Percentiles rank a stretch among this genome's conserved stretches.
These are phyloP conservation scores for Dictyostelium firmibasis DNA, from an alignment of 78 protist species.

Conservation along the genomic window DNA sequence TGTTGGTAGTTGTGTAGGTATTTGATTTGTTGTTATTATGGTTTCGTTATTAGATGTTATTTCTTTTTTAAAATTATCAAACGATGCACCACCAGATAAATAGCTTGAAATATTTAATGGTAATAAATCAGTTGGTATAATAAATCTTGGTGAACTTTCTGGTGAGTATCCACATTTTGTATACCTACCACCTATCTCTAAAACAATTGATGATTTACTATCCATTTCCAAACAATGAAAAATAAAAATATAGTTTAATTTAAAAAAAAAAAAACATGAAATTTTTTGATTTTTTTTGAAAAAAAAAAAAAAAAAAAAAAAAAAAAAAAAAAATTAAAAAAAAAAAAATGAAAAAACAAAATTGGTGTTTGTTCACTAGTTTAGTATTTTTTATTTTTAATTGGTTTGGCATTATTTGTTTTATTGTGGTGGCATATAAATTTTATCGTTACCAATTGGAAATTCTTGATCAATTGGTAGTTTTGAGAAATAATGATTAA, in stretches of 20 bases:
- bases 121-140: conserved; percentile 29
- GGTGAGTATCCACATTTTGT: conserved; percentile 66
- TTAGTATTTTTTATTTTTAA: background rate
- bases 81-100: conserved; percentile 35
- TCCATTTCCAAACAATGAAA: conserved; percentile 22
- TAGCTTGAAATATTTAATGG: conserved; percentile 21
- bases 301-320: background rate
- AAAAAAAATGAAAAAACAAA: background rate
- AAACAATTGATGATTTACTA: conserved; percentile 43
- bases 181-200: conserved; percentile 58
- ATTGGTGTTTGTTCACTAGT: background rate
- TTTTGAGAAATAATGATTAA: conserved; percentile 69
- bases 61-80: background rate
- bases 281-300: background rate
- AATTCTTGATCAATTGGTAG: conserved; percentile 56
- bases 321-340: background rate
- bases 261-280: background rate
- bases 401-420: no score
- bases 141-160: conserved; percentile 67
- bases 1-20: conserved; percentile 12
- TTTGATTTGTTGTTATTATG: background rate
- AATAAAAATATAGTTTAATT: no score
- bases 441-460: conserved; percentile 29
- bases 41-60: background rate
- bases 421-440: conserved; percentile 17